Base-by-base conservation (phyloP, 192 early-diverging fungal genomes). In the Pecoramyces ruminantium region DNA sequence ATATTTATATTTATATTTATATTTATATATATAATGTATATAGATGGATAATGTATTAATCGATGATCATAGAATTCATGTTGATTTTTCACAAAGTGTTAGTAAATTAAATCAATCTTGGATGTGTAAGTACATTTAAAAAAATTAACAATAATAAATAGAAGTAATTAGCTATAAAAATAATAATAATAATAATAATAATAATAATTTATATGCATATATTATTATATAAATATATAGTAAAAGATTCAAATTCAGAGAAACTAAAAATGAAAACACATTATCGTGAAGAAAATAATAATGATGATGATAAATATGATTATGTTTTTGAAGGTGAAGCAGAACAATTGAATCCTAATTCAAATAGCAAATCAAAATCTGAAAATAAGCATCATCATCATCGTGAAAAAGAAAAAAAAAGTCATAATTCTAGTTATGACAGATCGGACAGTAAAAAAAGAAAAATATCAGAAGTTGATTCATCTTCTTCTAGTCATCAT, bases 31-130 rank as follows among this genome's bases (percentile, higher is more conserved):
- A 51, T 51, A 51, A 51, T 21, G 17, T 51, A 21, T 2, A 21
- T 21, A 97, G 84, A 97, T 97, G 97, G 94, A 99, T 78, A 95
- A 94, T 81, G 96, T 97, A 2, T 82, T 97, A 29, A 95, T 99
- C 81, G 97, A 99, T 83, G 97, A 99, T 84, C 91, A 96, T 2
- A 85, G 97, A 28, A 96, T 99, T 67, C 94, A 97, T 83, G 96
- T 99, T 18, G 97, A 99, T 85, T 99, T 99, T 82, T 99, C 97
- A 29, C 97, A 99, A 86, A 93, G 92, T 77, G 97, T 99, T 4
- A 92, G 92, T 29, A 93, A 93, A 78, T 83, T 96, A 21, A 92
- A 95, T 85, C 88, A 89, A 77, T 92, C 92, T 77, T 96, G 95
- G 92, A 86, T 95, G 80, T 34, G 87, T 78, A 88, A 89, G 82